Evolutionary conservation across 805 yeast genomes (phyloP), one percentile per base, ranked within the genome.

Genomic region (Wickerhamiella lipophila): DNA sequence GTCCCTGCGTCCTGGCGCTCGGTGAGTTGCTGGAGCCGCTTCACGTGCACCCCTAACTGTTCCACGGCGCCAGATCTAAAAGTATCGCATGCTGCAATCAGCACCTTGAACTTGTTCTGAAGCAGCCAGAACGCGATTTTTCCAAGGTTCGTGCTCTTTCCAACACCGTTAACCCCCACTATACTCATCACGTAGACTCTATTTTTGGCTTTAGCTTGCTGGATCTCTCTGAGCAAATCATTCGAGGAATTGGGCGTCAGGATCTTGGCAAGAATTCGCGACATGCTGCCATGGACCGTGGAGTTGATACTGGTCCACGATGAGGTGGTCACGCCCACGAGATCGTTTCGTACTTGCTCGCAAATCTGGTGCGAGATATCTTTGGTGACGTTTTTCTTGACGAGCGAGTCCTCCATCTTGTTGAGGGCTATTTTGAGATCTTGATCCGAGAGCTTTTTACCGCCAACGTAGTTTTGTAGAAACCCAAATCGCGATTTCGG

Each of bases 41-140:
- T 79, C 2, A 89, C 97, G 66, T 89, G 98, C 1, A 88, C 95
- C 56, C 92, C 78, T 52, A 89, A 71, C 67, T 89, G 98, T 64
- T 89, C 97, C n/a, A 89, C 96, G 0, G 98, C 98, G 47, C 98
- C 98, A 0, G 96, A 85, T 65, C 98, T 75, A 68, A 89, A 89
- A 0, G 98, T 92, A 68, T 89, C 98, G 68, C 97, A 89, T 0
- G 98, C 98, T 19, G 95, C 94, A 58, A 89, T 83, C 47, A 89
- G 71, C 1, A 89, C 95, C 55, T 76, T 78, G 63, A 84, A 73
- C 60, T 89, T 79, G 64, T 92, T 89, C 60, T 92, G 96, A 50
- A 89, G 67, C 47, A 89, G 72, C 98, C 98, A 89, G 64, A 84
- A 89, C 1, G 96, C 97, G 47, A 89, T 68, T 64, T 89, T 89